Conservation (phyloP, 2,329 filamentous ascomycete genomes). For the Nothomitra cinnamomea region DNA sequence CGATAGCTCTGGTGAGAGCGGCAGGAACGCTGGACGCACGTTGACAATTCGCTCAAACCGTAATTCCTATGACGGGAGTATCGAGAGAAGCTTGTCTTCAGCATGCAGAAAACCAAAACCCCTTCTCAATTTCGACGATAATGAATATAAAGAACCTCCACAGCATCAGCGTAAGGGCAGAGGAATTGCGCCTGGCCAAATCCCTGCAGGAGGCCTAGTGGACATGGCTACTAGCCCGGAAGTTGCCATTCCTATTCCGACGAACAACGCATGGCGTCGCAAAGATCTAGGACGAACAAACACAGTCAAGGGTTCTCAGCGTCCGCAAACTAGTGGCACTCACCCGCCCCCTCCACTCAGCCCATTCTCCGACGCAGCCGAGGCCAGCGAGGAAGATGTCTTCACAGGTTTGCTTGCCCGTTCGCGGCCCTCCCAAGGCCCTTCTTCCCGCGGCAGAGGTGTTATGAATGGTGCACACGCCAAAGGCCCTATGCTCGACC, state of each 20-base stretch:
- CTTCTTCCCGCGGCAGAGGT: constrained; percentile 19
- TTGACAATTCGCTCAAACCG: constrained; percentile 1
- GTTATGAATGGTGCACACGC: constrained; percentile 24
- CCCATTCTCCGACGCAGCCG: background rate
- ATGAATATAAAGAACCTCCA: constrained; percentile 5
- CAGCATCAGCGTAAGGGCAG: constrained; percentile 13
- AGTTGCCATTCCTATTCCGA: constrained; percentile 20
- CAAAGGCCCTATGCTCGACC: constrained; percentile 24
- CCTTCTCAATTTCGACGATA: constrained; percentile 5
- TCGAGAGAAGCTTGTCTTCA: background rate
- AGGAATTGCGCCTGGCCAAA: constrained; percentile 9
- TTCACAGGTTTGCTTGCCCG: background rate
- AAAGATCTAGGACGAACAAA: constrained; percentile 10
- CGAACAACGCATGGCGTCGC: constrained; percentile 24
- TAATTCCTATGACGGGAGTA: constrained; percentile 1
- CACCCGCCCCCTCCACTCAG: background rate
- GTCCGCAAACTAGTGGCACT: background rate
- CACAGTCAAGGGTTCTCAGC: background rate
- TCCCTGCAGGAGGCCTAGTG: constrained; percentile 18
- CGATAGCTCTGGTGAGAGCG: constrained; percentile 1
- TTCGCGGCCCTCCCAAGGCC: constrained; percentile 10
- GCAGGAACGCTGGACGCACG: background rate
- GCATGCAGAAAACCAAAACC: constrained; percentile 3
- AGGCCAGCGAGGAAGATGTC: background rate
- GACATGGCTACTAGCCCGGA: constrained; percentile 26